A percentile compares a stretch with the other conserved stretches of the same genome.
Conservation (phyloP, 768 basidiomycete species). For the Psilocybe azurescens region DNA sequence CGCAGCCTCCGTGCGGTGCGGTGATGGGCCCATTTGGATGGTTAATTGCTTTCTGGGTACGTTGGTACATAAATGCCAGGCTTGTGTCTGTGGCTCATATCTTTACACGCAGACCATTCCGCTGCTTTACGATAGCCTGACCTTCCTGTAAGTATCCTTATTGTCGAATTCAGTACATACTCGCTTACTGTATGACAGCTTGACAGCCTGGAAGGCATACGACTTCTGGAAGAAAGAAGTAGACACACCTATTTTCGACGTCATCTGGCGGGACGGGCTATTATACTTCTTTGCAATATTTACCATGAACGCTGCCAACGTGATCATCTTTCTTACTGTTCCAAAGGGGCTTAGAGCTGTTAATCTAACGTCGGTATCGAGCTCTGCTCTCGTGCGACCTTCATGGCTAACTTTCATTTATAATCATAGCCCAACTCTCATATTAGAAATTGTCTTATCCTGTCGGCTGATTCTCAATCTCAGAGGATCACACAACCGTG, state of each 20-base stretch:
- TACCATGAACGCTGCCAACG: conserved; percentile 29
- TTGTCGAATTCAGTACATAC: not conserved
- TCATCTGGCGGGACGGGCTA: conserved; percentile 26
- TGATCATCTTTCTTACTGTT: conserved; percentile 26
- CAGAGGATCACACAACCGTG: conserved; percentile 1
- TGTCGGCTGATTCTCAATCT: conserved; percentile 12
- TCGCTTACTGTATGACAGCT: not conserved
- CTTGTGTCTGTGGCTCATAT: not conserved
- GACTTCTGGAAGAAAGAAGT: conserved; percentile 16
- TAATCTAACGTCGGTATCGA: conserved; percentile 26
- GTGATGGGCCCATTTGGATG: conserved; percentile 25
- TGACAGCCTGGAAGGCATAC: conserved; percentile 21
- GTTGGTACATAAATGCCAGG: not conserved
- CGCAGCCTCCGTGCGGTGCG: conserved; percentile 25
- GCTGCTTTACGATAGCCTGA: conserved; percentile 23
- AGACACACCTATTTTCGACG: conserved; percentile 14
- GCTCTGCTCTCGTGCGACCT: not conserved
- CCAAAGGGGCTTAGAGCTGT: conserved; percentile 21
- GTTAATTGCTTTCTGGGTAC: conserved; percentile 30
- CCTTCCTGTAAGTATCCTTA: conserved; percentile 19
- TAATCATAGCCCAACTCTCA: conserved; percentile 1
- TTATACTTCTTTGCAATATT: conserved; percentile 32
- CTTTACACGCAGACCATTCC: conserved; percentile 14
- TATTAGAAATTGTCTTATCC: conserved; percentile 8
- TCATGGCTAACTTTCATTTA: not conserved